Evolutionary conservation across 345 rosid genomes (phyloP), one percentile per base, ranked within the genome.

Genomic region (Pugionium cornutum): DNA sequence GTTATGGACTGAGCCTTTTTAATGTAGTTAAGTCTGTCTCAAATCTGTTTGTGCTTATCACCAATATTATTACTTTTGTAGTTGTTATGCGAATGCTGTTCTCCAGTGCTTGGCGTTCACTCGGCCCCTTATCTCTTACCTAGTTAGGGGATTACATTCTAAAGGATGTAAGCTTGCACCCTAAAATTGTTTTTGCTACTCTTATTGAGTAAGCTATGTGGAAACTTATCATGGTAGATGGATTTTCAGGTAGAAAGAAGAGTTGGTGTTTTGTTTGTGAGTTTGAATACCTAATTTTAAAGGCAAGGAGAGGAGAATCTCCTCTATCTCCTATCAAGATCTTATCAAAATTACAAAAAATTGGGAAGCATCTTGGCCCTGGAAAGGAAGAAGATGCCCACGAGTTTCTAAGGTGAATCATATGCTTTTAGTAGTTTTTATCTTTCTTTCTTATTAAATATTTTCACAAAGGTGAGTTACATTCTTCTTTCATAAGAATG

Each of bases 71-170:
- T 32, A 53, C 72, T 75, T 28, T 45, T 85, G 80, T 85, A 88
- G 95, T 75, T 88, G 95, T 73, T 88, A 88, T 75, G 95, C 95
- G 55, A 87, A 87, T 84, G 84, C 80, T 39, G 95, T 87, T 53
- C 90, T 87, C 30, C 95, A 85, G 62, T 85, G 91, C 72, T 44
- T 88, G 76, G 81, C 87, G 2, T 88, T 83, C 67, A 88, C 95
- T 68, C 83, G 78, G 64, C 89, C 95, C 53, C 77, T 88, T 42
- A 81, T 81, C 33, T 81, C 87, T n/a, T 85, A 79, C 79, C 83
- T 88, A 65, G 64, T 82, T 40, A 81, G 53, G 39, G 83, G 89
- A 37, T 77, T 80, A 47, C 95, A 88, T 76, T 85, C 91, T 36
- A 79, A 69, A 64, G 34, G 81, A 59, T 88, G 95, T 72, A 81